phyloP scores from a whole-genome alignment of 2,329 filamentous ascomycete genomes.

The Fonsecaea multimorphosa region DNA sequence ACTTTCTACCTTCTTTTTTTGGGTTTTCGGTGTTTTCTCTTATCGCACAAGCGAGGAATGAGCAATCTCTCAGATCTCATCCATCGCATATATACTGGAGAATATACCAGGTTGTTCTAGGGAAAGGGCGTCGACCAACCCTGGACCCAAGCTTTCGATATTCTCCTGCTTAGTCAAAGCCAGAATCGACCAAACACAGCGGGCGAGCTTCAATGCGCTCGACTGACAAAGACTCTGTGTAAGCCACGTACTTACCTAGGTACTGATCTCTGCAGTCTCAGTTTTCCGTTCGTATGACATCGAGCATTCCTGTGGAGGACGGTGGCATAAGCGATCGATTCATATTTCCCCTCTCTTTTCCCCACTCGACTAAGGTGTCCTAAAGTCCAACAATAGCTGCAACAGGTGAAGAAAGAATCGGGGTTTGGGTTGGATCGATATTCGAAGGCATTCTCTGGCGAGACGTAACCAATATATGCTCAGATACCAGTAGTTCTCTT shows the following conservation, averaged over 20 bases:
- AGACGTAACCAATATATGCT: neutral
- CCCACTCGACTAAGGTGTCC: neutral
- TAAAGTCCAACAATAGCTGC: neutral
- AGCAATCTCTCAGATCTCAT: neutral
- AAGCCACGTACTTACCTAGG: too few species aligned
- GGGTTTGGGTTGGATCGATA: neutral
- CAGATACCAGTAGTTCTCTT: neutral
- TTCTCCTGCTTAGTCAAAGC: neutral
- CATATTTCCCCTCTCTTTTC: neutral
- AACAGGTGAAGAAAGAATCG: neutral
- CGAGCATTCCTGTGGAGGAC: neutral
- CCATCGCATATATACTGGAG: neutral
- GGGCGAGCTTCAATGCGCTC: too few species aligned
- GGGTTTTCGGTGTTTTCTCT: neutral
- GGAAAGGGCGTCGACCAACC: neutral
- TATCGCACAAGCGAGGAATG: neutral
- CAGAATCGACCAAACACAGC: neutral
- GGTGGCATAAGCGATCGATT: neutral
- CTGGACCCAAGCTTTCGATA: neutral
- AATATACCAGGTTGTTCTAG: neutral
- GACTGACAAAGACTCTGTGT: too few species aligned
- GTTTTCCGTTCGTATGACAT: too few species aligned
- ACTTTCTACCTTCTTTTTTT: neutral
- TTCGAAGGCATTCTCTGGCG: neutral
- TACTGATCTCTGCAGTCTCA: too few species aligned